These are phyloP conservation scores for Wickerhamiella siamensis DNA, from an alignment of 805 yeast species.

Conservation along the genomic window DNA sequence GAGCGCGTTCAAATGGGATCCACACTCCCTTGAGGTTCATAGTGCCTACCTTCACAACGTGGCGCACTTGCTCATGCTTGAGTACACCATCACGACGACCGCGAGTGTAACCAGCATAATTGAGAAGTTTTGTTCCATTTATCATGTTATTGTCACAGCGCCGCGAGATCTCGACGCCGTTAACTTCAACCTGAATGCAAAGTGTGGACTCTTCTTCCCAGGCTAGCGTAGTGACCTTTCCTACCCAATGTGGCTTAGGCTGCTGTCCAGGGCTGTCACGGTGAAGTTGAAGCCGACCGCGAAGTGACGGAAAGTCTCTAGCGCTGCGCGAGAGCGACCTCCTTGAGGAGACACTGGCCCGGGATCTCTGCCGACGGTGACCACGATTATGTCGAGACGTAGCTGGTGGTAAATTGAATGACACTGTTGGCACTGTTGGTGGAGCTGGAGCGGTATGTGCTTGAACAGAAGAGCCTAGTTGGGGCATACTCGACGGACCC, in stretches of 20 bases:
- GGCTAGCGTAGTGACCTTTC: conserved; percentile 9
- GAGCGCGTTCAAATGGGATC: conserved; percentile 20
- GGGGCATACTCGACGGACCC: too few relatives aligned
- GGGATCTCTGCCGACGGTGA: too few relatives aligned
- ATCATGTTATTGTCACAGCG: conserved; percentile 20
- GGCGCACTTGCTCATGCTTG: conserved; percentile 16
- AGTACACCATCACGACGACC: conserved; percentile 19
- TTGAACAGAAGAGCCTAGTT: too few relatives aligned
- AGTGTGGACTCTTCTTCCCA: conserved; percentile 18
- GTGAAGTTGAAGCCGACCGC: conserved; percentile 3
- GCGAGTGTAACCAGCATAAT: conserved; percentile 15
- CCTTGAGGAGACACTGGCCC: too few relatives aligned
- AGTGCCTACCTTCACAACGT: conserved; percentile 17
- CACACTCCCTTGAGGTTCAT: conserved; percentile 20
- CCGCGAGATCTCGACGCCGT: conserved; percentile 11
- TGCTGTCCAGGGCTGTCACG: conserved; percentile 10
- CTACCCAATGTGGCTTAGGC: background rate
- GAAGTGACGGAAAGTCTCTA: conserved; percentile 9
- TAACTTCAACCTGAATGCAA: conserved; percentile 14
- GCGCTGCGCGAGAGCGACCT: too few relatives aligned
- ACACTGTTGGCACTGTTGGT: too few relatives aligned
- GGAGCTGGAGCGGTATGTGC: too few relatives aligned
- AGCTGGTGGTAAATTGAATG: too few relatives aligned
- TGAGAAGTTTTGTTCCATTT: conserved; percentile 20
- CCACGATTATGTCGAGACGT: too few relatives aligned